Evolutionary conservation across 495 filamentous ascomycete genomes (phyloP).

Genomic region (Penicillium coffeae): DNA sequence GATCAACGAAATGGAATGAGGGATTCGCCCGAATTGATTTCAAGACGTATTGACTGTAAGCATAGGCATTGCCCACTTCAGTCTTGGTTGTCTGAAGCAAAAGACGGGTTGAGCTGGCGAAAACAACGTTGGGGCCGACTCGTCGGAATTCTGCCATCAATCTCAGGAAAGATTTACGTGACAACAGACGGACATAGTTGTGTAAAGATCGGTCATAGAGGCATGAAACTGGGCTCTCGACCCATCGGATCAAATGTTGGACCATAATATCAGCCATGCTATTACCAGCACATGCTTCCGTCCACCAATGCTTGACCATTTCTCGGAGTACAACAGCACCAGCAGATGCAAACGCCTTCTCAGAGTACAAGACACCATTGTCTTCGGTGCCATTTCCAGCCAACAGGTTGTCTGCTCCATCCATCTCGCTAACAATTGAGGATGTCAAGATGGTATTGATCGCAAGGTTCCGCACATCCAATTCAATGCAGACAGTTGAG

Average conservation of each 20-base stretch:
- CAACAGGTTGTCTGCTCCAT: constrained; percentile 66
- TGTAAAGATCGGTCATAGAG: constrained; percentile 95
- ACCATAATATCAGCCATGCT: constrained; percentile 98
- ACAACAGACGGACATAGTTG: constrained; percentile 98
- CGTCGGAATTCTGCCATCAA: constrained; percentile 95
- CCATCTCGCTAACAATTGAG: constrained; percentile 94
- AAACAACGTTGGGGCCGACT: constrained; percentile 90
- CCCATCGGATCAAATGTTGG: constrained; percentile 95
- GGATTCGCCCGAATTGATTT: constrained; percentile 95
- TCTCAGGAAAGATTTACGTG: constrained; percentile 90
- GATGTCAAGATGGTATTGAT: constrained; percentile 98
- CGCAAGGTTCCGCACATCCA: constrained; percentile 88
- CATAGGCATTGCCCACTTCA: constrained; percentile 94
- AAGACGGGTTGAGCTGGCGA: constrained; percentile 82
- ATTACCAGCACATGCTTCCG: constrained; percentile 84
- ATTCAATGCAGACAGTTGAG: constrained; percentile 92
- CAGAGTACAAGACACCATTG: constrained; percentile 71
- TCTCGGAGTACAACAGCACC: constrained; percentile 86
- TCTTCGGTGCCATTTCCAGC: constrained; percentile 56
- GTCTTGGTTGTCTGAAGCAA: constrained; percentile 94
- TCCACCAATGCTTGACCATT: constrained; percentile 99
- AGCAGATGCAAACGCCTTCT: constrained; percentile 89
- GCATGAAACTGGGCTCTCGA: constrained; percentile 84
- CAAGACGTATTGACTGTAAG: constrained; percentile 94
- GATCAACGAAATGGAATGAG: constrained; percentile 93